Base-by-base conservation (phyloP, 2,329 filamentous ascomycete species). In the Xylariaceae sp. region DNA sequence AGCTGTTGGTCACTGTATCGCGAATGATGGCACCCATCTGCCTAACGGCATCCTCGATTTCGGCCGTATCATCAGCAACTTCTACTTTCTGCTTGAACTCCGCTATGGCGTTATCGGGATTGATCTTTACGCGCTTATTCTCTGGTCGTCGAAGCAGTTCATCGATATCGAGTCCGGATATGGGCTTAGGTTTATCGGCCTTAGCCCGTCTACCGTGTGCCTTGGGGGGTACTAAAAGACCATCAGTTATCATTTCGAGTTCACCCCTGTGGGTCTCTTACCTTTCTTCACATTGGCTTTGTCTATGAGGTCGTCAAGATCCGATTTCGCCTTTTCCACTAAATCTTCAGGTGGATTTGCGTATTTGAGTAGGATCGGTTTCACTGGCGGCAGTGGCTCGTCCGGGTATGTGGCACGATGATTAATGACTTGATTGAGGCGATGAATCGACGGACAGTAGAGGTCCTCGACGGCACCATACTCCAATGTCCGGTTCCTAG, bases 161-260 rank as follows among this genome's bases (percentile, higher is more conserved):
- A 61, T 92, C 88, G 45, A 97, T 82, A 67, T 97, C 89, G 47
- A 99, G 86, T 17, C 92, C 92, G 0, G 93, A 97, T 7, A 96
- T 83, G 0, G 94, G 94, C 67, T 93, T 93, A 60, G 88, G 82
- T 0, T 82, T 75, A 35, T 95, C 60, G 4, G 58, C 64, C 86
- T 65, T 83, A 50, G 81, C 80, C 69, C 88, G 88, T 62, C 86
- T 87, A 41, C 89, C 87, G 73, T 90, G 91, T 47, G 82, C 82
- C 72, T 92, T 94, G 0, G 88, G 86, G 6, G 90, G 89, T 0
- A 96, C 91, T 88, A 66, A 1, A 34, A 34, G 5, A 63, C 48
- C 15, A 60, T 75, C 59, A 73, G 62, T 47, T 13, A 53, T 15
- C 37, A 58, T 73, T 58, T 71, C 65, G 15, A 51, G 52, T 13